These are phyloP conservation scores for Salvia rosmarinus DNA, from an alignment of 257 asterid genomes.

Conservation along the genomic window DNA sequence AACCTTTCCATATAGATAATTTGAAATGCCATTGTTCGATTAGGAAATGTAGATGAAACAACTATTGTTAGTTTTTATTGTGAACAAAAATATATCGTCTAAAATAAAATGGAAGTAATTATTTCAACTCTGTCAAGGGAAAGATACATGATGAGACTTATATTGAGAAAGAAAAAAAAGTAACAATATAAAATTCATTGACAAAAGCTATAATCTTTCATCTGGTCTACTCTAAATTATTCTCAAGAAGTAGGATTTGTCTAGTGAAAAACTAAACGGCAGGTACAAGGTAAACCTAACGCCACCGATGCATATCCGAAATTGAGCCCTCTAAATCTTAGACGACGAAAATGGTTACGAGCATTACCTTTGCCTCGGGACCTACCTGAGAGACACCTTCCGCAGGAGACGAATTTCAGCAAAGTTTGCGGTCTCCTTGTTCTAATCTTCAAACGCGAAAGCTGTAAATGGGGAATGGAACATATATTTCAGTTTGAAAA, in stretches of 20 bases:
- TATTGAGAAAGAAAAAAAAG: background rate
- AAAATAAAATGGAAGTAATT: background rate
- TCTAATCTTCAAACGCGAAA: constrained; percentile 67
- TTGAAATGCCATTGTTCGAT: too few relatives aligned
- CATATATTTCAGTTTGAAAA: background rate
- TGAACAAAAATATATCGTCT: constrained; percentile 9
- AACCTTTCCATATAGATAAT: background rate
- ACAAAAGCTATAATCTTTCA: constrained; percentile 35
- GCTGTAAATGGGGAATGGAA: constrained; percentile 48
- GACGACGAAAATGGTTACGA: constrained; percentile 26
- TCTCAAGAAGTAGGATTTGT: constrained; percentile 35
- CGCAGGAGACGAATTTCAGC: constrained; percentile 74
- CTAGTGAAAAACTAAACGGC: constrained; percentile 43
- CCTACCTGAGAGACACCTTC: constrained; percentile 69
- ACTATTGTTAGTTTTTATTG: background rate
- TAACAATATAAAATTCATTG: constrained; percentile 1
- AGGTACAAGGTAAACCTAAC: constrained; percentile 27
- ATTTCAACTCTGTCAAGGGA: background rate
- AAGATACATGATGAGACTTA: constrained; percentile 21
- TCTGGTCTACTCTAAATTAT: constrained; percentile 46
- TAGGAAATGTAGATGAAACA: background rate
- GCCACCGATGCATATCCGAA: background rate
- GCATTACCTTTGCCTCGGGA: constrained; percentile 57
- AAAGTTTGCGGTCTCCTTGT: constrained; percentile 61
- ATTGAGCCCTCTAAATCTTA: background rate